Evolutionary conservation across 1,139 yeast genomes (phyloP).

Genomic region (Yamadazyma friedrichii): DNA sequence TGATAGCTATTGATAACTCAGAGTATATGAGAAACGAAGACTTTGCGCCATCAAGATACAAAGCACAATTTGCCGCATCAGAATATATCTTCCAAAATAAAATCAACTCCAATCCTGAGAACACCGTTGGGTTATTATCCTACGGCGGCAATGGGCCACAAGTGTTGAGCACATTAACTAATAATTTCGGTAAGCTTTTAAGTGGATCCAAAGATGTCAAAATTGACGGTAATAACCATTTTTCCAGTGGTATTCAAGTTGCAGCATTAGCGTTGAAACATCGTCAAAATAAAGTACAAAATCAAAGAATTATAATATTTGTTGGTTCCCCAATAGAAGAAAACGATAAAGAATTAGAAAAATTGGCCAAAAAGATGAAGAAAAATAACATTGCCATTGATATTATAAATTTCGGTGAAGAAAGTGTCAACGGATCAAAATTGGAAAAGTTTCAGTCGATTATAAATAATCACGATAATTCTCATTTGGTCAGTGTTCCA

Average conservation of each 20-base stretch:
- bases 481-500: conserved; percentile 83
- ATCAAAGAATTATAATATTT: conserved; percentile 85
- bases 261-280: conserved; percentile 97
- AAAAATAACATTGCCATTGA: conserved; percentile 92
- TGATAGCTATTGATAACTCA: conserved; percentile 92
- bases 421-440: conserved; percentile 69
- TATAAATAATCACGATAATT: conserved; percentile 71
- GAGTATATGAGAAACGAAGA: conserved; percentile 97
- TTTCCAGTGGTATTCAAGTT: conserved; percentile 86
- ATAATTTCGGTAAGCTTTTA: conserved; percentile 83
- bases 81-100: conserved; percentile 85
- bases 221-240: conserved; percentile 66
- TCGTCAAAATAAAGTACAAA: conserved; percentile 91
- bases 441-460: conserved; percentile 78
- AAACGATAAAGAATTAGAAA: conserved; percentile 69
- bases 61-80: conserved; percentile 92
- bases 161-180: conserved; percentile 83
- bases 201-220: conserved; percentile 86
- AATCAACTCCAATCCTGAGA: conserved; percentile 87
- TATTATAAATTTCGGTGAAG: conserved; percentile 90
- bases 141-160: conserved; percentile 85
- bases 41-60: conserved; percentile 83
- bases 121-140: conserved; percentile 86
- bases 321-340: conserved; percentile 85
- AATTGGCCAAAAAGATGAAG: conserved; percentile 88